Evolutionary conservation across 2,329 filamentous ascomycete genomes (phyloP), one percentile per base, ranked within the genome.

Genomic region (Pseudopyricularia javanii): DNA sequence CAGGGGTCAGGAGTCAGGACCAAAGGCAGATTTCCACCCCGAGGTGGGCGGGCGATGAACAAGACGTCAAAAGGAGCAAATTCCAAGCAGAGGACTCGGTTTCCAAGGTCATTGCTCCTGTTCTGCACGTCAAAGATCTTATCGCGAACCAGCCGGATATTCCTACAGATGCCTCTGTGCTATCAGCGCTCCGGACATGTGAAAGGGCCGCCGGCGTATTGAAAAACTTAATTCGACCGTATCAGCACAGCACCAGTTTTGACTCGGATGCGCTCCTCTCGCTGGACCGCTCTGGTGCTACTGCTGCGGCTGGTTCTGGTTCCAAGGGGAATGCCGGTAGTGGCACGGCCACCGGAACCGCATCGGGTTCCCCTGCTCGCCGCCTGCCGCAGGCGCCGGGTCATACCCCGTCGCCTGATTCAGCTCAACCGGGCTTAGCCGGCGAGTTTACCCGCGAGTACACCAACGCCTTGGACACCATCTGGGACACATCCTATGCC

Each of bases 401-500:
- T 34, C 26, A 20, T 15, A 47, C 50, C 49, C 20, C 49, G 49
- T 24, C 49, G 53, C 53, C 17, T 22, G 54, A 34, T 35, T 43
- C 30, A 50, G 43, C 50, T 12, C 26, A 32, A 20, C 22, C 37
- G 14, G 40, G 4, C 17, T 32, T 17, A 34, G 26, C 50, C 30
- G 40, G 35, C 34, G 48, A 55, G 22, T 62, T 20, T 24, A 48
- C 43, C 51, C 22, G 45, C 45, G 28, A 68, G 56, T 58, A 76
- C 47, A 66, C 66, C 55, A 69, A 74, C 47, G 70, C 75, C 26
- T 66, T 75, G 53, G 68, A 75, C 59, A 71, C 70, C 59, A 73
- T 84, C 53, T 82, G 80, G 22, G 64, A 75, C 50, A 68, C 78
- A 7, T 82, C 85, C n/a, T 86, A 87, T 64, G 72, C 76, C 35